A percentile compares a stretch with the other conserved stretches of the same genome.
phyloP scores from a whole-genome alignment of 2,329 filamentous ascomycete species.

The Graphilbum sp. region DNA sequence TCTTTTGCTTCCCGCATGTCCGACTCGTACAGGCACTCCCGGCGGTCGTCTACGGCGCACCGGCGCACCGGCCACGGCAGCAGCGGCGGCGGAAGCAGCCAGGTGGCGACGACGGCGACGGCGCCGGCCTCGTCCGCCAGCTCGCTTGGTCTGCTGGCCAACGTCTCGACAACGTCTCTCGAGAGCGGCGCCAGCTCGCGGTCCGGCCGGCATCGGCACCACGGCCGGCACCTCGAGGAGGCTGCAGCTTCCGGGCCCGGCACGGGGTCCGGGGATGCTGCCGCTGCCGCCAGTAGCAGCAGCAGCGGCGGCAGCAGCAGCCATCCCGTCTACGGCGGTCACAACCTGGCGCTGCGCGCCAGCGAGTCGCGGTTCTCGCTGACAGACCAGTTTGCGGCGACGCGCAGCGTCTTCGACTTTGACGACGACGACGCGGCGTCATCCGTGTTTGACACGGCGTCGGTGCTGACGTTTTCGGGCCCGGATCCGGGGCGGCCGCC shows the following conservation, averaged over 20 bases:
- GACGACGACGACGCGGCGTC: slow-evolving; percentile 28
- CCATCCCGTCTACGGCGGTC: slow-evolving; percentile 4
- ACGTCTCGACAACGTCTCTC: slow-evolving; percentile 4
- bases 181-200: not conserved
- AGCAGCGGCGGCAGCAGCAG: not conserved
- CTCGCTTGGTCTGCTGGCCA: not conserved
- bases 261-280: not conserved
- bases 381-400: slow-evolving; percentile 30
- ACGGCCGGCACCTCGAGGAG: not conserved
- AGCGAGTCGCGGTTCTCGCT: slow-evolving; percentile 28
- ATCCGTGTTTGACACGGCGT: slow-evolving; percentile 20
- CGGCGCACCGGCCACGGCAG: slow-evolving; percentile 5
- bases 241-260: not conserved
- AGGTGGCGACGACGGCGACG: too few relatives aligned
- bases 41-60: slow-evolving; percentile 4
- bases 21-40: slow-evolving; percentile 1
- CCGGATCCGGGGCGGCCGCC: slow-evolving; percentile 7
- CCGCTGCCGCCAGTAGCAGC: too few relatives aligned
- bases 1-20: slow-evolving; percentile 2
- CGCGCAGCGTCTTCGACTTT: slow-evolving; percentile 28
- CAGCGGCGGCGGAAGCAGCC: too few relatives aligned
- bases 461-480: slow-evolving; percentile 6
- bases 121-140: not conserved
- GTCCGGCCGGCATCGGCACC: not conserved
- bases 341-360: slow-evolving; percentile 14